These are phyloP conservation scores for Plectosphaerella plurivora DNA, from an alignment of 2,329 filamentous ascomycete species.

Conservation along the genomic window DNA sequence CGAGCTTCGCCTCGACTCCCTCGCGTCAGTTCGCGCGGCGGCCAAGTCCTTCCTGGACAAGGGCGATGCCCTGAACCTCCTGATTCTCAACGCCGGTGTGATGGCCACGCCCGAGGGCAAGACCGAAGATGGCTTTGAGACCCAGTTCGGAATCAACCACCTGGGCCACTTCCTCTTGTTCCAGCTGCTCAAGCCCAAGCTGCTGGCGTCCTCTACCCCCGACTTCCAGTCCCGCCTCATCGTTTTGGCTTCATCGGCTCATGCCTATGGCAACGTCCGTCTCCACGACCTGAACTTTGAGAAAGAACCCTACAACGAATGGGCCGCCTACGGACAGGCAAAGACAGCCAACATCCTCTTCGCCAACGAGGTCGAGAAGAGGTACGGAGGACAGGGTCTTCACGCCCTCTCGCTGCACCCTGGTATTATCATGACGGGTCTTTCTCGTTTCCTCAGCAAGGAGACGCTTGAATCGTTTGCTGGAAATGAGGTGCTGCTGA, in stretches of 20 bases:
- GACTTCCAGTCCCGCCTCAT: slow-evolving; percentile 41
- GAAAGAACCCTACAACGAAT: slow-evolving; percentile 11
- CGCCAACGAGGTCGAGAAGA: slow-evolving; percentile 2
- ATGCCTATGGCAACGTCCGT: slow-evolving; percentile 26
- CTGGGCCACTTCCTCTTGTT: slow-evolving; percentile 49
- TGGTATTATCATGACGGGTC: slow-evolving; percentile 26
- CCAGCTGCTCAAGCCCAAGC: slow-evolving; percentile 36
- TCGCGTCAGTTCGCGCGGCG: slow-evolving; percentile 27
- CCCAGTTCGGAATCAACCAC: slow-evolving; percentile 48
- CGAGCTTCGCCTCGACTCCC: slow-evolving; percentile 31
- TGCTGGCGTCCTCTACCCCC: slow-evolving; percentile 31
- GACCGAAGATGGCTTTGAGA: slow-evolving; percentile 16
- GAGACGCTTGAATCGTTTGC: neutral
- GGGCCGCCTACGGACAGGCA: slow-evolving; percentile 31
- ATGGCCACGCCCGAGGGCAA: slow-evolving; percentile 4
- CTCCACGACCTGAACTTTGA: slow-evolving; percentile 18
- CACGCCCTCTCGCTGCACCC: slow-evolving; percentile 38
- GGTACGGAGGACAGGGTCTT: slow-evolving; percentile 23
- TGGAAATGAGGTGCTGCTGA: neutral
- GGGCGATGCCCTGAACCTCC: slow-evolving; percentile 14
- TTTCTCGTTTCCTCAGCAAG: neutral
- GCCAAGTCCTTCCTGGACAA: slow-evolving; percentile 20
- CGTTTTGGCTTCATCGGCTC: slow-evolving; percentile 34
- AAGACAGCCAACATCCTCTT: slow-evolving; percentile 39
- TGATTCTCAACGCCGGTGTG: slow-evolving; percentile 19